Percentiles rank a stretch among this genome's conserved stretches.
phyloP scores from a whole-genome alignment of 139 green algal genomes.

The Astrephomene gubernaculifera region DNA sequence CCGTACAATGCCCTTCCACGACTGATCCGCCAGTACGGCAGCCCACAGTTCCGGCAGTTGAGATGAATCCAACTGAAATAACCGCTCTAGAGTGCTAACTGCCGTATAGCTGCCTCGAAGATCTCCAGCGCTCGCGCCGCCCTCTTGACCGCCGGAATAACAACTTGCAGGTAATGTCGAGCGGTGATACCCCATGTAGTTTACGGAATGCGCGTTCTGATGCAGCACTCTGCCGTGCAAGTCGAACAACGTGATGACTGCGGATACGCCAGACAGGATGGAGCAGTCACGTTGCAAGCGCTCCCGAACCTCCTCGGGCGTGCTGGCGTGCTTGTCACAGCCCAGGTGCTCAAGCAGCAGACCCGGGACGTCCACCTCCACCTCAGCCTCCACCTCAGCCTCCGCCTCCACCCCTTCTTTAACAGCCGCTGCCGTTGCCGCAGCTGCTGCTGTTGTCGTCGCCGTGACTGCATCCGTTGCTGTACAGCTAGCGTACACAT shows the following conservation, averaged over 20 bases:
- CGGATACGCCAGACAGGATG: slow-evolving; percentile 26
- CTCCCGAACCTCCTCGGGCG: background rate
- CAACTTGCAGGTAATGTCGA: too few relatives aligned
- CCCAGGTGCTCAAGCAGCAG: slow-evolving; percentile 30
- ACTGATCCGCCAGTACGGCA: background rate
- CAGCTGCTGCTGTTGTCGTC: background rate
- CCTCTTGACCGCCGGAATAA: too few relatives aligned
- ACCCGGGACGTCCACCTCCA: background rate
- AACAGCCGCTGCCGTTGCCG: background rate
- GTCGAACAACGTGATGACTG: slow-evolving; percentile 35
- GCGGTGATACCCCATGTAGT: slow-evolving; percentile 23
- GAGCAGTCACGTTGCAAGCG: slow-evolving; percentile 37
- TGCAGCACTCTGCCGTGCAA: slow-evolving; percentile 1
- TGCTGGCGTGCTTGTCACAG: background rate
- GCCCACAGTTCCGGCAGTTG: slow-evolving; percentile 1
- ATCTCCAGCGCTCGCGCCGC: background rate
- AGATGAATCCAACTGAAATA: slow-evolving; percentile 1
- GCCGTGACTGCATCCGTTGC: background rate
- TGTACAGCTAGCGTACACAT: background rate
- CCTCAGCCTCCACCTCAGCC: background rate
- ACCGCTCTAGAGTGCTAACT: background rate
- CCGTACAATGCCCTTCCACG: slow-evolving; percentile 23
- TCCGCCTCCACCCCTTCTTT: background rate
- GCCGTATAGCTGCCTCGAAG: too few relatives aligned
- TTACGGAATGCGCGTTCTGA: slow-evolving; percentile 17